Conservation (phyloP, 129 eudicot species). For the Scalesia atractyloides region DNA sequence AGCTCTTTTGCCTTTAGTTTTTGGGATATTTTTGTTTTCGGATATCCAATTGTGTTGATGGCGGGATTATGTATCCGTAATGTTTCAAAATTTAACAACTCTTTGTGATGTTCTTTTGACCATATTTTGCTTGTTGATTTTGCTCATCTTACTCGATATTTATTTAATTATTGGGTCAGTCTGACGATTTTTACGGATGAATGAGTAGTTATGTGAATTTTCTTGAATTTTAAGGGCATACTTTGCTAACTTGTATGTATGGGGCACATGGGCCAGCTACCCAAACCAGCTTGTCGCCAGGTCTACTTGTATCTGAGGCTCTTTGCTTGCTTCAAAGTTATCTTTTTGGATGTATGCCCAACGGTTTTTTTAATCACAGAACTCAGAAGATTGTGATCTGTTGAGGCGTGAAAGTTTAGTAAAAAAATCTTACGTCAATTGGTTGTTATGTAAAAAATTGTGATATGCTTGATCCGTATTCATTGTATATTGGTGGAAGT, state of each 20-base stretch:
- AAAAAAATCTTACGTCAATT: too few relatives aligned
- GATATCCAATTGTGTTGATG: too few relatives aligned
- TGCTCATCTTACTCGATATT: neutral
- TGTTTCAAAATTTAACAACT: too few relatives aligned
- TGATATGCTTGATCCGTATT: slow-evolving; percentile 6
- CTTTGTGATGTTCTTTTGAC: neutral
- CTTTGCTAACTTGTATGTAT: slow-evolving; percentile 1
- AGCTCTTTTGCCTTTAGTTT: too few relatives aligned
- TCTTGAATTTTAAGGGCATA: neutral
- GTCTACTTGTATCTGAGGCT: neutral
- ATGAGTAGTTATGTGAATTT: neutral
- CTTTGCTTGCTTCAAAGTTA: slow-evolving; percentile 5
- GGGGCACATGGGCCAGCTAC: slow-evolving; percentile 3
- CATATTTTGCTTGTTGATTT: slow-evolving; percentile 8
- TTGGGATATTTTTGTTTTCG: too few relatives aligned
- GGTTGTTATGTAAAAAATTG: neutral
- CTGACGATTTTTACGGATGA: neutral
- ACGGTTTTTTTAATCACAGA: neutral
- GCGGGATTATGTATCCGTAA: too few relatives aligned
- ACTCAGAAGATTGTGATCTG: slow-evolving; percentile 15
- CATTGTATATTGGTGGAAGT: slow-evolving; percentile 6
- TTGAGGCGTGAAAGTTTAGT: slow-evolving; percentile 14
- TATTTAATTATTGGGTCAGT: neutral
- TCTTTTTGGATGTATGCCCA: neutral
- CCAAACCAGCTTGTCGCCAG: neutral